These are phyloP conservation scores for Lachnellula hyalina DNA, from an alignment of 2,329 filamentous ascomycete species.

Conservation along the genomic window DNA sequence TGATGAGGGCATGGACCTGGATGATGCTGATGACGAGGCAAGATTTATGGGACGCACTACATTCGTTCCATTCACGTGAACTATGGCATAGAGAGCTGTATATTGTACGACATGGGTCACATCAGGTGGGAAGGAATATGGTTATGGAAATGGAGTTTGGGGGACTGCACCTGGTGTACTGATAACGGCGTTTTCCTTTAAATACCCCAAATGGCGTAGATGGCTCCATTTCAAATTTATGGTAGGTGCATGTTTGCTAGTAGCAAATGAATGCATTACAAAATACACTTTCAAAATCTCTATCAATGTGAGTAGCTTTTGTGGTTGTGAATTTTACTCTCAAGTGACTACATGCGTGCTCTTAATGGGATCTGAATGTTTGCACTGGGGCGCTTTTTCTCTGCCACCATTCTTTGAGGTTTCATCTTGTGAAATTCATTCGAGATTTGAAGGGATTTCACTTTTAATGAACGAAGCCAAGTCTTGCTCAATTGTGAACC, in stretches of 20 bases:
- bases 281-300: background rate
- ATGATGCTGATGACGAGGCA: conserved; percentile 27
- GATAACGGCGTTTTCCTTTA: background rate
- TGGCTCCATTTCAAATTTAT: background rate
- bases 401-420: too few relatives aligned
- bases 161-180: background rate
- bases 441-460: too few relatives aligned
- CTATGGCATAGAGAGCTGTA: background rate
- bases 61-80: conserved; percentile 29
- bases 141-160: background rate
- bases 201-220: background rate
- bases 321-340: background rate
- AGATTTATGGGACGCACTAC: conserved; percentile 27
- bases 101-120: background rate
- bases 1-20: conserved; percentile 26
- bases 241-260: background rate
- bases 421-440: too few relatives aligned
- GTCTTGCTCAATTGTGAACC: too few relatives aligned
- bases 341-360: background rate
- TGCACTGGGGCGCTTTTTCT: too few relatives aligned
- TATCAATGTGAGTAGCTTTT: background rate
- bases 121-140: background rate
- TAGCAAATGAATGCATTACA: background rate
- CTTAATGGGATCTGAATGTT: too few relatives aligned
- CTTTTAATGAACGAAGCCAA: too few relatives aligned